Conservation (phyloP, 306 rosid genomes). For the Lathyrus sativus region DNA sequence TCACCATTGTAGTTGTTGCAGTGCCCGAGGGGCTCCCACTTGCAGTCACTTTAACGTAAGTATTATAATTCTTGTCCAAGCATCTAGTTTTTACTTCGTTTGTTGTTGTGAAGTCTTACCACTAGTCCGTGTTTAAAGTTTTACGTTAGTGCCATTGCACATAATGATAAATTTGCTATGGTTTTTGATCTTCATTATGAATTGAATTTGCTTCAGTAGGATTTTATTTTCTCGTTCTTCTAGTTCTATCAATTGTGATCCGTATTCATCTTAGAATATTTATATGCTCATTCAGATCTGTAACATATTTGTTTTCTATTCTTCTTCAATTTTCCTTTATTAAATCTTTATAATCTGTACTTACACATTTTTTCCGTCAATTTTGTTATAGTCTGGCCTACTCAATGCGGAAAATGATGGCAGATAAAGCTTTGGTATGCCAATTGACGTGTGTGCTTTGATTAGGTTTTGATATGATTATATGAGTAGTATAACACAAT, state of each 20-base stretch:
- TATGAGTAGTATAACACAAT: conserved; percentile 11
- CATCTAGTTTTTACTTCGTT: conserved; percentile 24
- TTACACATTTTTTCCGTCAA: conserved; percentile 25
- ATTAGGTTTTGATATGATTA: conserved; percentile 24
- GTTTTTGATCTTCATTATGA: conserved; percentile 11
- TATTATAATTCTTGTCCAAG: conserved; percentile 16
- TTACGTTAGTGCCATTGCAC: conserved; percentile 3
- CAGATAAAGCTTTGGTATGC: conserved; percentile 97
- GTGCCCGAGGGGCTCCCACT: conserved; percentile 99
- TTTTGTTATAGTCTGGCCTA: conserved; percentile 72
- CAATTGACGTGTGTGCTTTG: conserved; percentile 29
- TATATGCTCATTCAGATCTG: too few species aligned
- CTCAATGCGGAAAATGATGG: conserved; percentile 99
- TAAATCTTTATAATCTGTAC: conserved; percentile 2
- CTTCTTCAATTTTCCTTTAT: neutral
- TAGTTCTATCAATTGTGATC: too few species aligned
- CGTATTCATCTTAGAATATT: too few species aligned
- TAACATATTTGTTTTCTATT: neutral
- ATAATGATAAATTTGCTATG: conserved; percentile 13
- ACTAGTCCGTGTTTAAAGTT: conserved; percentile 3
- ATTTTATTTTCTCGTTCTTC: too few species aligned
- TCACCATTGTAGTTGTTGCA: conserved; percentile 96
- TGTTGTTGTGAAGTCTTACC: neutral
- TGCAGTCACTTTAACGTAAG: conserved; percentile 98
- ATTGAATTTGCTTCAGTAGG: neutral